phyloP scores from a whole-genome alignment of 2,329 filamentous ascomycete species.

The Fusarium kyushuense region DNA sequence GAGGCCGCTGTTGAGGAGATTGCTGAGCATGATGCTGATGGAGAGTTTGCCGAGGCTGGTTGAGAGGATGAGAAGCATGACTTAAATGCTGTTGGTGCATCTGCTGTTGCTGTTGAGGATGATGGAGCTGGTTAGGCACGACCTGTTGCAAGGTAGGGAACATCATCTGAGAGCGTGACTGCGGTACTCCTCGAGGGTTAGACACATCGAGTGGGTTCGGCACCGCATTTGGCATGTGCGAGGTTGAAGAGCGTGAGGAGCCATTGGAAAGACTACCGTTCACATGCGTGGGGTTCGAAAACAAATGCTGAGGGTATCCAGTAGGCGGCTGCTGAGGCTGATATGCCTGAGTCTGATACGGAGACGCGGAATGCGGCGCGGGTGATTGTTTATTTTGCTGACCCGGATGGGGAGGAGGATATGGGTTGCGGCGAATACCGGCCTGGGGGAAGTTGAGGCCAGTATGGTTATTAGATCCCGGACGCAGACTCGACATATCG shows the following conservation, averaged over 20 bases:
- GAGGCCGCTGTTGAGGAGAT: constrained; percentile 53
- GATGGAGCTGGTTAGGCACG: constrained; percentile 59
- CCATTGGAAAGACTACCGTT: constrained; percentile 62
- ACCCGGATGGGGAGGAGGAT: constrained; percentile 61
- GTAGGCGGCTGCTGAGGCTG: constrained; percentile 64
- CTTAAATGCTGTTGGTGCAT: constrained; percentile 51
- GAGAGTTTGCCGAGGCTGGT: constrained; percentile 46
- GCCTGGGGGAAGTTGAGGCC: constrained; percentile 66
- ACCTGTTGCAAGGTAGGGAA: constrained; percentile 55
- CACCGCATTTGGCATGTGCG: constrained; percentile 62
- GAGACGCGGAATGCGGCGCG: constrained; percentile 65
- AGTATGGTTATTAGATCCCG: constrained; percentile 65
- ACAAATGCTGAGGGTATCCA: constrained; percentile 66
- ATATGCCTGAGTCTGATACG: constrained; percentile 67
- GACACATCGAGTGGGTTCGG: constrained; percentile 62
- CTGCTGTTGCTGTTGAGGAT: constrained; percentile 57
- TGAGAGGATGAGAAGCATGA: constrained; percentile 47
- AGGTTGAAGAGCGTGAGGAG: constrained; percentile 58
- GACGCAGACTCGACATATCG: constrained; percentile 63
- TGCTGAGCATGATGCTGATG: constrained; percentile 49
- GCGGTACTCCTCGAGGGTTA: constrained; percentile 58
- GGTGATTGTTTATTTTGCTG: constrained; percentile 68
- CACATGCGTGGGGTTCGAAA: constrained; percentile 61
- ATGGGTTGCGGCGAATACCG: constrained; percentile 61
- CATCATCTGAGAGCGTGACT: constrained; percentile 60